These are phyloP conservation scores for Lojkania enalia DNA, from an alignment of 2,329 filamentous ascomycete species.

Conservation along the genomic window DNA sequence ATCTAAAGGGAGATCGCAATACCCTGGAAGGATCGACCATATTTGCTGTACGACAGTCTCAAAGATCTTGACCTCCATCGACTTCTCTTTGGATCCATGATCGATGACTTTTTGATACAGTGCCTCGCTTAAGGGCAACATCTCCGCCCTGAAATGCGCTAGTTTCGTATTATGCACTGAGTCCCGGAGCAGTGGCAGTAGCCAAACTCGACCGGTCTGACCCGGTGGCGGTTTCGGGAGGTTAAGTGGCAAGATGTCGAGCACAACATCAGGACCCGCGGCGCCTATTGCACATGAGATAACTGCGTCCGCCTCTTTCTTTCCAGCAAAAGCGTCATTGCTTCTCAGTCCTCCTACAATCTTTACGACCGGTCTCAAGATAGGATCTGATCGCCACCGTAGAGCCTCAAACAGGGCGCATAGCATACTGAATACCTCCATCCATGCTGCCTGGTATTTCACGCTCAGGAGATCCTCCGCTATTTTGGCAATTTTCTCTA, in stretches of 20 bases:
- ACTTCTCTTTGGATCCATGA: slow-evolving; percentile 80
- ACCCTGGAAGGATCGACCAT: slow-evolving; percentile 91
- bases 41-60: slow-evolving; percentile 95
- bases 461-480: slow-evolving; percentile 78
- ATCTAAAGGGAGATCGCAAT: slow-evolving; percentile 90
- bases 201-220: slow-evolving; percentile 87
- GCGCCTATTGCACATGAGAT: slow-evolving; percentile 84
- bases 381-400: slow-evolving; percentile 80
- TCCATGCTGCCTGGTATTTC: slow-evolving; percentile 92
- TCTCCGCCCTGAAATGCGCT: slow-evolving; percentile 79
- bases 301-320: slow-evolving; percentile 92
- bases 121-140: slow-evolving; percentile 84
- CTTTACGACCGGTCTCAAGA: slow-evolving; percentile 74
- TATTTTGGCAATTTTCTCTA: slow-evolving; percentile 77
- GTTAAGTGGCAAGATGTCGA: slow-evolving; percentile 84
- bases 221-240: slow-evolving; percentile 75
- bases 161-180: slow-evolving; percentile 87
- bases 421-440: slow-evolving; percentile 89
- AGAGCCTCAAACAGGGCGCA: slow-evolving; percentile 84
- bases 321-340: slow-evolving; percentile 86
- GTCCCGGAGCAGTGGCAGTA: slow-evolving; percentile 88
- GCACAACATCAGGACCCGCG: slow-evolving; percentile 84
- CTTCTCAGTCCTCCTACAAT: slow-evolving; percentile 84
- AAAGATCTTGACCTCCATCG: slow-evolving; percentile 96
- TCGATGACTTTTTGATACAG: slow-evolving; percentile 90